Percentiles rank a stretch among this genome's conserved stretches.
Conservation (phyloP, 352 stramenopile genomes). For the Phytophthora constricta region DNA sequence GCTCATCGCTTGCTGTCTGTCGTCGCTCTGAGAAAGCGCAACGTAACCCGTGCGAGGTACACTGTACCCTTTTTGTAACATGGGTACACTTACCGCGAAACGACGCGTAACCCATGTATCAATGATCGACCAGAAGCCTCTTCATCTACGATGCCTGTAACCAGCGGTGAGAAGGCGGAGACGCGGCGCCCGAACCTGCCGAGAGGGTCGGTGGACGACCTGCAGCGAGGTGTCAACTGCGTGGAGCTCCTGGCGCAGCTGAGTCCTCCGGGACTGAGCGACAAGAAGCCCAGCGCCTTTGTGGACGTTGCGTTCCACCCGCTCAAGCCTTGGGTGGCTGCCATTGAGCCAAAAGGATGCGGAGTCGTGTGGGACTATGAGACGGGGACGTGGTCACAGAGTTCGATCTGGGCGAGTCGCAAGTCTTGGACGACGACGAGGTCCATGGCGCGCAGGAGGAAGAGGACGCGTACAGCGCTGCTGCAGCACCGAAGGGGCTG, state of each 20-base stretch:
- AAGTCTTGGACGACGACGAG: conserved; percentile 41
- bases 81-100: conserved; percentile 27
- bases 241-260: conserved; percentile 68
- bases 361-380: conserved; percentile 81
- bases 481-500: conserved; percentile 40
- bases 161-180: conserved; percentile 3
- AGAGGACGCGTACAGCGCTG: conserved; percentile 11
- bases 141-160: background rate
- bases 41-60: too few relatives aligned
- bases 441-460: conserved; percentile 18
- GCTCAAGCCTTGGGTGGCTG: conserved; percentile 70
- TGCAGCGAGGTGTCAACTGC: conserved; percentile 56
- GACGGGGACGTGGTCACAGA: conserved; percentile 63
- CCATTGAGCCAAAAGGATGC: conserved; percentile 65
- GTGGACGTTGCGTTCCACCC: conserved; percentile 72
- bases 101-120: conserved; percentile 22
- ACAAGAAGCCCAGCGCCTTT: conserved; percentile 78
- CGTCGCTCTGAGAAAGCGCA: too few relatives aligned
- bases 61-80: background rate
- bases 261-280: conserved; percentile 54
- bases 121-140: conserved; percentile 5
- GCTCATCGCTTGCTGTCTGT: too few relatives aligned
- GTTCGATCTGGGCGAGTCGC: conserved; percentile 69
- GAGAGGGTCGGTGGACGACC: conserved; percentile 63
- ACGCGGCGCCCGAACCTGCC: conserved; percentile 33